Evolutionary conservation across 176 grass and related monocot genomes (phyloP).

Genomic region (Canna indica): DNA sequence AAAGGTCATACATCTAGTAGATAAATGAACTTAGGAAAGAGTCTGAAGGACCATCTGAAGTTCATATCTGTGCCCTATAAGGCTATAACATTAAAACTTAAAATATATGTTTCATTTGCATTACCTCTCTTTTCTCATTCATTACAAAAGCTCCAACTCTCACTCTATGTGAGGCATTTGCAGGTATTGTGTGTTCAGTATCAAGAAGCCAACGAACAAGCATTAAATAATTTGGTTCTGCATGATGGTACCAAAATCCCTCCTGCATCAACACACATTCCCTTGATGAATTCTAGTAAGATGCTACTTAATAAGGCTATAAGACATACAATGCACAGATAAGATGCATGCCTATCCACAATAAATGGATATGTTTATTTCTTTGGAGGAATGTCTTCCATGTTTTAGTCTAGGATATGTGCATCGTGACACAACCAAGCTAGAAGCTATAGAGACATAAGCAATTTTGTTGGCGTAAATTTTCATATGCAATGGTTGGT

Average conservation of each 20-base stretch:
- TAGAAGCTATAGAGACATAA: not conserved
- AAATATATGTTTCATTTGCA: not conserved
- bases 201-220: slow-evolving; percentile 10
- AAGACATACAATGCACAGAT: not conserved
- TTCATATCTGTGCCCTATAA: not conserved
- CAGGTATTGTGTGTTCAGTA: slow-evolving; percentile 14
- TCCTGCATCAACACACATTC: slow-evolving; percentile 6
- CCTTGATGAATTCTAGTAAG: not conserved
- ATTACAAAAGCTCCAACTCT: slow-evolving; percentile 18
- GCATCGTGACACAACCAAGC: not conserved
- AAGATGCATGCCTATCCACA: not conserved
- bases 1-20: not conserved
- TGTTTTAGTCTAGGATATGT: not conserved
- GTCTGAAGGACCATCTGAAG: not conserved
- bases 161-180: slow-evolving; percentile 18
- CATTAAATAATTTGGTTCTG: slow-evolving; percentile 23
- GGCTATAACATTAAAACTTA: not conserved
- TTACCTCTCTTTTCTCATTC: slow-evolving; percentile 21
- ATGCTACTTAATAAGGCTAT: not conserved
- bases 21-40: not conserved
- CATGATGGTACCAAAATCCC: slow-evolving; percentile 17
- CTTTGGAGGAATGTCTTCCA: not conserved
- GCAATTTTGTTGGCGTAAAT: not conserved
- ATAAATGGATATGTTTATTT: not conserved
- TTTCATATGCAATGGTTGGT: not conserved